phyloP scores from a whole-genome alignment of 441 rosid genomes.

The Aleurites moluccanus region DNA sequence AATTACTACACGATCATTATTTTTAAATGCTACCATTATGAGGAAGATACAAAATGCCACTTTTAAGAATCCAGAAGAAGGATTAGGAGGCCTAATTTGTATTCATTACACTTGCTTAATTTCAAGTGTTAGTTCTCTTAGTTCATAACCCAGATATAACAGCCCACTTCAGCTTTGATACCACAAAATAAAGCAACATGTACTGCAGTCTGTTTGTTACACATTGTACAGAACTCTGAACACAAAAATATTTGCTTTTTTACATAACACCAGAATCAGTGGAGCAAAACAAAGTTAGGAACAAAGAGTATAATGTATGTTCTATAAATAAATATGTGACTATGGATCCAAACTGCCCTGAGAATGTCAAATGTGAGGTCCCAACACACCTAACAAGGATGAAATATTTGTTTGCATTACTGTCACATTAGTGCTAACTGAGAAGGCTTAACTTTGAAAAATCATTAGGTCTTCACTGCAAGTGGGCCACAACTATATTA shows the following conservation, averaged over 20 bases:
- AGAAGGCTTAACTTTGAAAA: background rate
- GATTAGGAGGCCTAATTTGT: background rate
- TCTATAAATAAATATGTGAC: background rate
- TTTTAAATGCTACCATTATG: background rate
- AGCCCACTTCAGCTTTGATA: background rate
- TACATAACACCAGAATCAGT: background rate
- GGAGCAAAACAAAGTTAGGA: background rate
- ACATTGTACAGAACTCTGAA: background rate
- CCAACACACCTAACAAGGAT: background rate
- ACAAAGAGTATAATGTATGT: background rate
- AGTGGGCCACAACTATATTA: background rate
- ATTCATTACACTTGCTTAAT: background rate
- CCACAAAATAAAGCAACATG: background rate
- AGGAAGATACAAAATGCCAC: conserved; percentile 1
- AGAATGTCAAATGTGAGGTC: background rate
- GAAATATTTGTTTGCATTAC: background rate
- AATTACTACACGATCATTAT: background rate
- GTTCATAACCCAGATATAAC: background rate
- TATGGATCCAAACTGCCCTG: background rate
- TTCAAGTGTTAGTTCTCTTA: background rate
- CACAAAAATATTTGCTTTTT: background rate
- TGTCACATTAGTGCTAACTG: background rate
- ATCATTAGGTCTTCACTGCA: background rate
- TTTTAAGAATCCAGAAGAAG: background rate
- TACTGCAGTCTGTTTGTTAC: background rate